Evolutionary conservation across 1,284 basidiomycete species (phyloP), one percentile per base, ranked within the genome.

Genomic region (Cerioporus squamosus): DNA sequence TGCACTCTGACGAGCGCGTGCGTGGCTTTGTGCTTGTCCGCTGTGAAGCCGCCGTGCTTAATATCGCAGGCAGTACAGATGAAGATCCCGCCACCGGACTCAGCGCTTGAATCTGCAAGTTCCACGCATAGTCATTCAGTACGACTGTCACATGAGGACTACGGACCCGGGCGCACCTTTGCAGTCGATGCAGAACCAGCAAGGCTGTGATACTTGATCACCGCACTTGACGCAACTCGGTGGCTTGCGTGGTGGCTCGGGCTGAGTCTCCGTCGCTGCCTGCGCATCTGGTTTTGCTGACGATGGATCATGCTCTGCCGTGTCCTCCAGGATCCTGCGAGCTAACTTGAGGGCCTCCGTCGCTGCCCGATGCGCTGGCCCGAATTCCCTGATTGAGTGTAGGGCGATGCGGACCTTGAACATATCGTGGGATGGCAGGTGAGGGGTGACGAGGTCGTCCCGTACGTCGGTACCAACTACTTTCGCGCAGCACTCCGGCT

Each of bases 151-250:
- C 9, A 36, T 12, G 33, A 2, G 1, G 12, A 10, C 6, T 12
- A 36, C 12, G 33, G 12, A 36, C 12, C 22, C 1, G 33, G 33
- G 20, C 52, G 22, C 10, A 59, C 60, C 44, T 18, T 52, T 42
- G 31, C 57, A 59, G 15, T 55, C 57, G 18, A 59, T 53, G 29
- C 60, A 62, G 38, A 45, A 55, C 60, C 60, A 62, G 29, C 57
- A 62, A 12, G 60, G 57, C 10, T 31, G 49, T 1, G 48, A 29
- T 2, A 59, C 42, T 2, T 14, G 12, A 36, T 15, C 33, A 14
- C 33, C 33, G 9, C 54, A 55, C 23, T 44, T 44, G 12, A 31
- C 29, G 7, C 54, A 55, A 5, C 9, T 14, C 9, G 36, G 38
- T 5, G 24, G 9, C 22, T 44, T n/a, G 5, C 43, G 22, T 10